A percentile compares a stretch with the other conserved stretches of the same genome.
Evolutionary conservation across 495 filamentous ascomycete genomes (phyloP).

Genomic region (Lichenothelia convexa): DNA sequence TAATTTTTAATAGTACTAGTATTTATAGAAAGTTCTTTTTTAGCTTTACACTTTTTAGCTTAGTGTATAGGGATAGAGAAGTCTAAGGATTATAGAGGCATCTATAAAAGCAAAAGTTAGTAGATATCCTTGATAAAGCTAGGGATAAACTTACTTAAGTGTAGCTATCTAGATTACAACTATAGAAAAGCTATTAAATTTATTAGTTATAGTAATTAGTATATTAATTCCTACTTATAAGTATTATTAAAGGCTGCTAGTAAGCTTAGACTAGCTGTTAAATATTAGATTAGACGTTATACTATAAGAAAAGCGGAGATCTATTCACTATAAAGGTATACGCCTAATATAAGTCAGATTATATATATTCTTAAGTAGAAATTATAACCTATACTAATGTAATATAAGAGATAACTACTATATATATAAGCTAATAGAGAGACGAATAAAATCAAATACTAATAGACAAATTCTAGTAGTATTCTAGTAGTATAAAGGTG

Average conservation of each 20-base stretch:
- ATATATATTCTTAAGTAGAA: neutral
- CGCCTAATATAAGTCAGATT: neutral
- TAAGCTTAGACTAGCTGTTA: slow-evolving; percentile 1
- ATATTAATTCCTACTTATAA: neutral
- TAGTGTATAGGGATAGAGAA: neutral
- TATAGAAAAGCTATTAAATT: neutral
- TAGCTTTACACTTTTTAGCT: neutral
- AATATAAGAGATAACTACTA: neutral
- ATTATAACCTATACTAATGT: neutral
- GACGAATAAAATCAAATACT: too few relatives aligned
- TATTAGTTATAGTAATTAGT: neutral
- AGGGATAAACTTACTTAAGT: too few relatives aligned
- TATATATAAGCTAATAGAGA: neutral
- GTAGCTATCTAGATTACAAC: too few relatives aligned
- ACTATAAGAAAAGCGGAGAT: neutral
- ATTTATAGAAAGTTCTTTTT: neutral
- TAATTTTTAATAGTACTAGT: neutral
- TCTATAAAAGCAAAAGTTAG: neutral
- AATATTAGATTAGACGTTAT: neutral
- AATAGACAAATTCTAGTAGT: too few relatives aligned
- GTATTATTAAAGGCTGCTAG: neutral
- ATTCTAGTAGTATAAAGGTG: too few relatives aligned
- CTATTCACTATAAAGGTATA: too few relatives aligned
- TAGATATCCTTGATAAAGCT: neutral
- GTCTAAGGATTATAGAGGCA: neutral